These are phyloP conservation scores for Yarrowia sp. DNA, from an alignment of 805 yeast genomes.

Conservation along the genomic window DNA sequence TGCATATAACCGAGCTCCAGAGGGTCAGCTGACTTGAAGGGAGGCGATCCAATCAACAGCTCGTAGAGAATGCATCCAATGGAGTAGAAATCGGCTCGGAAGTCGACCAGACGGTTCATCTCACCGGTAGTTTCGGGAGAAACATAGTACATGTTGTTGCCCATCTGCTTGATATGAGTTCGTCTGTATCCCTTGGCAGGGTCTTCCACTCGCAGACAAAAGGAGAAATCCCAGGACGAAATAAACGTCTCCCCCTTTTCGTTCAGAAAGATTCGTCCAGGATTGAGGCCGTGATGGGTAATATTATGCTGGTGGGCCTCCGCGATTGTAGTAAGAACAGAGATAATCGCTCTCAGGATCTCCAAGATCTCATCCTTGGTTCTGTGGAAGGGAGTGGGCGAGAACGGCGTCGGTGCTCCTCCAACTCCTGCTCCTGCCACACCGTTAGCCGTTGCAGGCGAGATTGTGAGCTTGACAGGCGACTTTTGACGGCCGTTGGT, in stretches of 20 bases:
- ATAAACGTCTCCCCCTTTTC: constrained; percentile 52
- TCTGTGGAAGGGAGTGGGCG: constrained; percentile 19
- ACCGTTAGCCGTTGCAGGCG: constrained; percentile 27
- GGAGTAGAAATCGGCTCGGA: constrained; percentile 58
- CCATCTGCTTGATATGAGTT: constrained; percentile 52
- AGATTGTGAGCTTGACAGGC: constrained; percentile 21
- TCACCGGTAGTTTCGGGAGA: constrained; percentile 60
- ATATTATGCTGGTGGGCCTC: constrained; percentile 54
- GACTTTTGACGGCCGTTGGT: constrained; percentile 9
- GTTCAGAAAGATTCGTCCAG: constrained; percentile 53
- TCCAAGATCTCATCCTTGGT: constrained; percentile 43
- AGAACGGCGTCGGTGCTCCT: constrained; percentile 25
- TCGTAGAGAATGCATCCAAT: constrained; percentile 61
- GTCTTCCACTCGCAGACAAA: constrained; percentile 54
- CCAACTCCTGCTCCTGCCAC: constrained; percentile 6
- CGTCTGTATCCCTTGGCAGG: constrained; percentile 54
- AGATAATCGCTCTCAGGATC: constrained; percentile 45
- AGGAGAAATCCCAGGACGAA: constrained; percentile 59
- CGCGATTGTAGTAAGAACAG: constrained; percentile 46
- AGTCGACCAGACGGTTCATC: constrained; percentile 53
- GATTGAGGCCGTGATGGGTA: constrained; percentile 58
- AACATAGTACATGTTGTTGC: constrained; percentile 56
- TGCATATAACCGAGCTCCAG: constrained; percentile 54
- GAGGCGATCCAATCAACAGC: constrained; percentile 55
- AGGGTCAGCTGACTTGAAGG: constrained; percentile 55